phyloP scores from a whole-genome alignment of 2,329 filamentous ascomycete species.

The Seiridium cupressi region DNA sequence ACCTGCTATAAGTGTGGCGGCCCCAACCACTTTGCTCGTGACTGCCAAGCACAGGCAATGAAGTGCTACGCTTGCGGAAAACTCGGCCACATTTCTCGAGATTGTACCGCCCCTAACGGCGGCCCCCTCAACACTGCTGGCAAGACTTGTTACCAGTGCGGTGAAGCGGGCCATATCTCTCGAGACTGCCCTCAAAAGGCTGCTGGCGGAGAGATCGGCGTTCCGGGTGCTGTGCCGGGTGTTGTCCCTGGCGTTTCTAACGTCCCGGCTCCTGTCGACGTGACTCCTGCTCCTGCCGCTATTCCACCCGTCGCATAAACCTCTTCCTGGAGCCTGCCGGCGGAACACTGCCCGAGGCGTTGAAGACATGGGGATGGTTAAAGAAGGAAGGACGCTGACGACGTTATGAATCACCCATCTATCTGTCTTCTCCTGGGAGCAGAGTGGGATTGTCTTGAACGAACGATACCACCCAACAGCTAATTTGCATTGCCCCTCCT shows the following conservation, averaged over 20 bases:
- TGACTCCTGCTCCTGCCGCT: conserved; percentile 21
- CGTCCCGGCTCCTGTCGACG: conserved; percentile 22
- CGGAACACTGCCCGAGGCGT: not conserved
- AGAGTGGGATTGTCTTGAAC: conserved; percentile 6
- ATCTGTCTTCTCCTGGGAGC: not conserved
- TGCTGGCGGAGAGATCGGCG: conserved; percentile 45
- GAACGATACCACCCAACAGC: conserved; percentile 7
- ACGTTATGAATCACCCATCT: conserved; percentile 9
- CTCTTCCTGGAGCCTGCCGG: not conserved
- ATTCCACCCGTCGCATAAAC: conserved; percentile 29
- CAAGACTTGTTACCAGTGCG: conserved; percentile 98
- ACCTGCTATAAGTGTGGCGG: conserved; percentile 77
- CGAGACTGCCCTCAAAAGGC: conserved; percentile 84
- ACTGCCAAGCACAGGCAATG: conserved; percentile 98
- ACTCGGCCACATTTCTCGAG: conserved; percentile 86
- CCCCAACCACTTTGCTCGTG: conserved; percentile 96
- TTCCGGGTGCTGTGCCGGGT: conserved; percentile 15
- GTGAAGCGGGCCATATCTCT: conserved; percentile 93
- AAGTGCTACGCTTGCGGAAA: conserved; percentile 98
- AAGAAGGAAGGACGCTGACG: conserved; percentile 8
- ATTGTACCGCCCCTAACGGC: conserved; percentile 96
- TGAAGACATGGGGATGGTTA: conserved; percentile 6
- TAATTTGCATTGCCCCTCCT: conserved; percentile 1
- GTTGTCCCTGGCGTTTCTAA: conserved; percentile 38
- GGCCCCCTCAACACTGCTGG: conserved; percentile 92